Percentiles rank a stretch among this genome's conserved stretches.
These are phyloP conservation scores for Globisporangium cystogenes DNA, from an alignment of 352 stramenopile genomes.

Conservation along the genomic window DNA sequence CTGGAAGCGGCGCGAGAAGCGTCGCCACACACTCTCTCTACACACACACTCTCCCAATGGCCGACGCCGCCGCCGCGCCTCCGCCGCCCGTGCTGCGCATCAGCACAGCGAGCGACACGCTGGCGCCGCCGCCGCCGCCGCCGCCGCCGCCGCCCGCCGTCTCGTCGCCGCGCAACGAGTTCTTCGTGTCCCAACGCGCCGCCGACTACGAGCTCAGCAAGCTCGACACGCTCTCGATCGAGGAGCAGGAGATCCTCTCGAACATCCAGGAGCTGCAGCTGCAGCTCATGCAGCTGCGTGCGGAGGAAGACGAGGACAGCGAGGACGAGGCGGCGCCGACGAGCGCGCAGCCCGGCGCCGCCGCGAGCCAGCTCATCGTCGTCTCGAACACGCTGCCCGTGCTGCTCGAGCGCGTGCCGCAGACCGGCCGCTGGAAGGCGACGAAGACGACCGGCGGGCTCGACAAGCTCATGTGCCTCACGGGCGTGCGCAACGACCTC, in stretches of 20 bases:
- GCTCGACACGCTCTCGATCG: slow-evolving; percentile 65
- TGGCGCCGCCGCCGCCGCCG: slow-evolving; percentile 1
- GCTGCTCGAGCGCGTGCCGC: slow-evolving; percentile 58
- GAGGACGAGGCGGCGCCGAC: slow-evolving; percentile 33
- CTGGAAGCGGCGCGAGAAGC: not conserved
- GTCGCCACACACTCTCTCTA: not conserved
- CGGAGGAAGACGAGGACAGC: slow-evolving; percentile 57
- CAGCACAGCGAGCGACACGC: slow-evolving; percentile 2
- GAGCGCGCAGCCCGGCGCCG: slow-evolving; percentile 8
- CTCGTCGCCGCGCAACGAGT: slow-evolving; percentile 64
- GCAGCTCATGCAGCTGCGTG: slow-evolving; percentile 76
- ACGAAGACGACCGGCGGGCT: slow-evolving; percentile 83
- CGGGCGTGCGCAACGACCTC: slow-evolving; percentile 52
- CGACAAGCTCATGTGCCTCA: slow-evolving; percentile 81
- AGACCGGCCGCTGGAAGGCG: slow-evolving; percentile 78
- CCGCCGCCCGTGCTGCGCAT: slow-evolving; percentile 8
- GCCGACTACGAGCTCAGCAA: slow-evolving; percentile 64
- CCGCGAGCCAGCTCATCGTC: slow-evolving; percentile 70
- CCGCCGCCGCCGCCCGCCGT: slow-evolving; percentile 3
- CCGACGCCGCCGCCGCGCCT: not conserved
- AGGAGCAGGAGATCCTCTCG: slow-evolving; percentile 86
- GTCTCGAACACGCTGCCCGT: slow-evolving; percentile 87
- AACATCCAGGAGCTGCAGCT: slow-evolving; percentile 89
- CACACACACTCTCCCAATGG: not conserved
- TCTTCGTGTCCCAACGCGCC: slow-evolving; percentile 69